Base-by-base conservation (phyloP, 2,329 filamentous ascomycete species). In the Didymella keratinophila region DNA sequence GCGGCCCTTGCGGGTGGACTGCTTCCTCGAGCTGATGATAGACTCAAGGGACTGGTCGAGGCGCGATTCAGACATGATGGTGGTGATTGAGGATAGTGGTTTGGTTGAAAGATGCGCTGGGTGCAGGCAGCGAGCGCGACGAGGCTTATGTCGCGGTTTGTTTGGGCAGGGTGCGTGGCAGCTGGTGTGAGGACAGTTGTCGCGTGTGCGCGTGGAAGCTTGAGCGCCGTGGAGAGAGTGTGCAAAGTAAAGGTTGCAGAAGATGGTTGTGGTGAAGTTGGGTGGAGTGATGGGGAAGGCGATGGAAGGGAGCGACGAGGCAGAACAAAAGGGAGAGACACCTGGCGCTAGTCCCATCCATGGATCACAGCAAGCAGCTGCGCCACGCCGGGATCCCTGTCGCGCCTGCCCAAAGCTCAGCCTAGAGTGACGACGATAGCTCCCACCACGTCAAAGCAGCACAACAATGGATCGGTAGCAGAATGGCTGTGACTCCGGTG, bases 41-140 rank as follows among this genome's bases (percentile, higher is more conserved):
- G 97, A 93, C 79, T 98, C 95, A 70, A 99, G 91, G 83, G 93
- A 93, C 84, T 96, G 89, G 80, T 97, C 93, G 76, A 99, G 90
- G 83, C 97, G 97, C 83, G 87, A 89, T 56, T 59, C 62, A 65
- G 71, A 71, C 72, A 76, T 73, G 25, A 12, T 48, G 52, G 12
- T 1, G 14, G 36, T 48, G 42, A 28, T 45, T 48, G 60, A 46
- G 28, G 50, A 36, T 43, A 37, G 56, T 52, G 54, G 43, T 60
- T 58, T n/a, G 45, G 23, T 16, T 12, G 44, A 27, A 23, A 47
- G 53, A 53, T 53, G 58, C 54, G 60, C 62, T 60, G 63, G 41
- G 25, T 64, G 54, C 61, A 60, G 20, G 53, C 58, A 54, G 58
- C 46, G 60, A 57, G 59, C 60, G 58, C 60, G 57, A 60, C 47